Evolutionary conservation across 78 protist species (phyloP).

Genomic region (Dictyostelium firmibasis): DNA sequence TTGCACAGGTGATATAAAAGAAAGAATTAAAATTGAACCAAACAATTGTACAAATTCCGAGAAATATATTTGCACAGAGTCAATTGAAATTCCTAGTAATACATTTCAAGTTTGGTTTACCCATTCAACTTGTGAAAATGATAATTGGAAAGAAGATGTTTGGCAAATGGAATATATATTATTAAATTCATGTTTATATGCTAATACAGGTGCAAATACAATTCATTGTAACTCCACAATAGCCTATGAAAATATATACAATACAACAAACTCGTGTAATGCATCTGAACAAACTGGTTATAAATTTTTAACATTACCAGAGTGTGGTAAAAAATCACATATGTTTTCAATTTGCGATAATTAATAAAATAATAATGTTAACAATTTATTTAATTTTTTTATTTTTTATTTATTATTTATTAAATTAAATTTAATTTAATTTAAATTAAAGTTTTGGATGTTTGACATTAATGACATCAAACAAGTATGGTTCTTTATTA

Average conservation of each 20-base stretch:
- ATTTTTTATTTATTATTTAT: not conserved
- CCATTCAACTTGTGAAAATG: not conserved
- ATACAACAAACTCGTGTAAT: not conserved
- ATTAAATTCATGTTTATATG: not conserved
- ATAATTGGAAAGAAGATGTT: not conserved
- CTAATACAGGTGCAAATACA: not conserved
- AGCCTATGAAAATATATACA: not conserved
- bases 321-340: not conserved
- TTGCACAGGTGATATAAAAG: not conserved
- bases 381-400: not conserved
- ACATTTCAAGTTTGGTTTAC: not conserved
- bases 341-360: not conserved
- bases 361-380: not conserved
- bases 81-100: not conserved
- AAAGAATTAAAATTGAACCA: not conserved
- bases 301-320: not conserved
- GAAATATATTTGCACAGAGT: not conserved
- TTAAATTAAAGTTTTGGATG: conserved; percentile 68
- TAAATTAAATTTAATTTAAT: not conserved
- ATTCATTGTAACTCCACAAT: not conserved
- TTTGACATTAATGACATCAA: conserved; percentile 60
- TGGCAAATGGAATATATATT: not conserved
- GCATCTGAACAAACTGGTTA: not conserved
- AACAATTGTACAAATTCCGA: not conserved
- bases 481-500: conserved; percentile 29